These are phyloP conservation scores for Raddia guianensis DNA, from an alignment of 176 grass and related monocot genomes.

Conservation along the genomic window DNA sequence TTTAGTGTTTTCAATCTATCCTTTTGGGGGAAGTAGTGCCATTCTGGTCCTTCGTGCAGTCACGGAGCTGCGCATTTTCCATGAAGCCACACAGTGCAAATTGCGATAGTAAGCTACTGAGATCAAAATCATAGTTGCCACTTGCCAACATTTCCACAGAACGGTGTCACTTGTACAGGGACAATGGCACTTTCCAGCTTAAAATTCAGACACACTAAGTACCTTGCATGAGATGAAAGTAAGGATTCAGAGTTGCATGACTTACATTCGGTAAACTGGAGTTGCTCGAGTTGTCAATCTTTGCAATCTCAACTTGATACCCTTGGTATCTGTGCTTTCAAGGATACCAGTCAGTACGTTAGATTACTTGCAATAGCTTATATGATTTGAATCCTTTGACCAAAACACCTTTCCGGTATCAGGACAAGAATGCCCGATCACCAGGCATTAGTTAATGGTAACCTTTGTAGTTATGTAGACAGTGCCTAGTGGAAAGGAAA, in stretches of 20 bases:
- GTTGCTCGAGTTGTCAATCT: not conserved
- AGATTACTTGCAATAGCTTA: slow-evolving; percentile 33
- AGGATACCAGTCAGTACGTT: slow-evolving; percentile 27
- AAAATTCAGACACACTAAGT: not conserved
- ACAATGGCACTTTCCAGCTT: not conserved
- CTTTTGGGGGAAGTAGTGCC: not conserved
- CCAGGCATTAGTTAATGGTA: slow-evolving; percentile 42
- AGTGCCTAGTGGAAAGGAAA: slow-evolving; percentile 51
- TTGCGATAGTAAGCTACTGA: not conserved
- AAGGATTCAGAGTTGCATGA: not conserved
- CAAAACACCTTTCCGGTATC: slow-evolving; percentile 39
- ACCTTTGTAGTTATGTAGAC: slow-evolving; percentile 36
- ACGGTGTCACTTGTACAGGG: not conserved
- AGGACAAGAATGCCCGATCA: slow-evolving; percentile 46
- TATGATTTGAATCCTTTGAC: slow-evolving; percentile 46
- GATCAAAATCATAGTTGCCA: not conserved
- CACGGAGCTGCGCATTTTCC: not conserved
- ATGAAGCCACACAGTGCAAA: not conserved
- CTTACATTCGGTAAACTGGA: slow-evolving; percentile 22
- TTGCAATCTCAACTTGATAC: slow-evolving; percentile 25
- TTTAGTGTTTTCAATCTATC: not conserved
- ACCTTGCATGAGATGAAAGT: slow-evolving; percentile 10
- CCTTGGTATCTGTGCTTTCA: not conserved
- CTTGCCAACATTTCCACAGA: not conserved
- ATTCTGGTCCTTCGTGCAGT: not conserved